These are phyloP conservation scores for Oryza officinalis DNA, from an alignment of 176 grass and related monocot species.

Conservation along the genomic window DNA sequence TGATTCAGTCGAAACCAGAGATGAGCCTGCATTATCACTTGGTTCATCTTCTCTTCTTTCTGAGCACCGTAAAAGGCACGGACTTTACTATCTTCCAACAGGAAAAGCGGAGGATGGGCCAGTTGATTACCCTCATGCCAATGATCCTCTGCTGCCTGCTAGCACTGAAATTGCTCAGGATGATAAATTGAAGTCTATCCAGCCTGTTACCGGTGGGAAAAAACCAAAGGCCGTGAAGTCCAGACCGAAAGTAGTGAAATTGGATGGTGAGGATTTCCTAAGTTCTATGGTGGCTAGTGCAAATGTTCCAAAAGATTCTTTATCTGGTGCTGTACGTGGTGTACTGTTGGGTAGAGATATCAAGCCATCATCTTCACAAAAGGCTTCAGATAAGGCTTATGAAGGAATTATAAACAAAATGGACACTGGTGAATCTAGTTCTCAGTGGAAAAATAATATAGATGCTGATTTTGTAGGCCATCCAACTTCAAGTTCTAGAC, in stretches of 20 bases:
- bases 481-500: conserved; percentile 47
- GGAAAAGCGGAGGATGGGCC: conserved; percentile 53
- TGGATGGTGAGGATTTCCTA: conserved; percentile 74
- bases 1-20: conserved; percentile 28
- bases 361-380: conserved; percentile 40
- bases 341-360: conserved; percentile 59
- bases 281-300: conserved; percentile 39
- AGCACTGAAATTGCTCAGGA: conserved; percentile 40
- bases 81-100: conserved; percentile 75
- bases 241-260: conserved; percentile 81
- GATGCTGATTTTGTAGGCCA: conserved; percentile 30
- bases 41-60: conserved; percentile 60
- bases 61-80: conserved; percentile 87
- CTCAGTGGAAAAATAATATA: conserved; percentile 17
- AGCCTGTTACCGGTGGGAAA: conserved; percentile 40
- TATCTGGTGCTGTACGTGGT: conserved; percentile 58
- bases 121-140: conserved; percentile 70
- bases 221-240: conserved; percentile 58
- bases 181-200: conserved; percentile 37
- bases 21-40: conserved; percentile 46
- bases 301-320: conserved; percentile 43
- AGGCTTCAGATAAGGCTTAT: conserved; percentile 21
- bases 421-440: conserved; percentile 39
- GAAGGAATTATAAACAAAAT: conserved; percentile 41
- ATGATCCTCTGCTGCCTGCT: conserved; percentile 55